phyloP scores from a whole-genome alignment of 2,329 filamentous ascomycete genomes.

The Rachicladosporium sp. region DNA sequence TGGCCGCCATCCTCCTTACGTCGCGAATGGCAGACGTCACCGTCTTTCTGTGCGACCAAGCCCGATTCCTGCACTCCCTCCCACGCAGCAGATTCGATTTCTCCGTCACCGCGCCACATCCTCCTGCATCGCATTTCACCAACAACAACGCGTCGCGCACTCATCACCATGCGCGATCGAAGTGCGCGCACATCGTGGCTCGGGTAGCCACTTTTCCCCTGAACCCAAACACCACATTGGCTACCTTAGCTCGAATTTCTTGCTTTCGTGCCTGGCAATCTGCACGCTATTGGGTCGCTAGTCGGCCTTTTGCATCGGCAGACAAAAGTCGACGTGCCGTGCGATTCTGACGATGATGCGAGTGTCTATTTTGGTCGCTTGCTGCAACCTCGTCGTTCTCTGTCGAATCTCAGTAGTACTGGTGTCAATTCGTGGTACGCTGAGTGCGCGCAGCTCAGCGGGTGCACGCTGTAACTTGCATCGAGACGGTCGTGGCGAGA shows the following conservation, averaged over 20 bases:
- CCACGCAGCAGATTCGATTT: background rate
- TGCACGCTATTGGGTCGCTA: too few relatives aligned
- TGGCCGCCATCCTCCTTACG: too few relatives aligned
- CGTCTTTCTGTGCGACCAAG: background rate
- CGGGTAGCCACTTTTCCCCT: conserved; percentile 2
- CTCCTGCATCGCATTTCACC: background rate
- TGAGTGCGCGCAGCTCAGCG: too few relatives aligned
- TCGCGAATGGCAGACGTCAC: conserved; percentile 2
- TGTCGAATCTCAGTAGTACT: too few relatives aligned
- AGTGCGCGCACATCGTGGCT: background rate
- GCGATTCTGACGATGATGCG: too few relatives aligned
- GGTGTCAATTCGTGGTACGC: too few relatives aligned
- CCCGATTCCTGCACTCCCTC: background rate
- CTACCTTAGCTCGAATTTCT: conserved; percentile 5
- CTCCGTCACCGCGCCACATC: background rate
- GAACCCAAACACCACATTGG: conserved; percentile 2
- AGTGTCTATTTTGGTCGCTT: too few relatives aligned
- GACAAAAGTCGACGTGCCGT: too few relatives aligned
- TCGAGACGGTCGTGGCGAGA: too few relatives aligned
- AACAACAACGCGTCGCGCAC: background rate
- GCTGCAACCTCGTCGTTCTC: too few relatives aligned
- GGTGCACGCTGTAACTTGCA: too few relatives aligned
- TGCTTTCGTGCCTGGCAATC: conserved; percentile 6
- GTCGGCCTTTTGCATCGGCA: too few relatives aligned
- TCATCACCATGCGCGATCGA: conserved; percentile 1